These are phyloP conservation scores for Tephrocybe rancida DNA, from an alignment of 768 basidiomycete species.

Conservation along the genomic window DNA sequence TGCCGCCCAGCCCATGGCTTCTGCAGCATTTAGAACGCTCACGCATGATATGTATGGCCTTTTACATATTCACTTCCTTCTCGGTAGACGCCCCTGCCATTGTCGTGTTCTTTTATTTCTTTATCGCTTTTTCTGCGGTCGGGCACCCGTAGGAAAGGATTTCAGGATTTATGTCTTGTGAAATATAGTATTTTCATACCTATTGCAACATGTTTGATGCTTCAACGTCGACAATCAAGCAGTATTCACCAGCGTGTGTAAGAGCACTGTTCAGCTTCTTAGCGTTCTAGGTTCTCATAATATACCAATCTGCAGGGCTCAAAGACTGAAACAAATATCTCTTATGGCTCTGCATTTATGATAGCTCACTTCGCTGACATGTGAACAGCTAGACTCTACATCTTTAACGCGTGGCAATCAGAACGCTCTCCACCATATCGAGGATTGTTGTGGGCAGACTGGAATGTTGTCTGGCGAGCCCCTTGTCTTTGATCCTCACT, in stretches of 20 bases:
- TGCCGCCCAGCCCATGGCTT: slow-evolving; percentile 15
- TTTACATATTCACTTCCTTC: slow-evolving; percentile 37
- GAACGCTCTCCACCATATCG: no score
- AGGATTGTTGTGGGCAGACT: no score
- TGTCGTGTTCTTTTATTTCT: slow-evolving; percentile 13
- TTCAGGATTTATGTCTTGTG: slow-evolving; percentile 20
- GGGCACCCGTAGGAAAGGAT: slow-evolving; percentile 16
- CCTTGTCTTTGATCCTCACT: no score
- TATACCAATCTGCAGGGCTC: slow-evolving; percentile 3
- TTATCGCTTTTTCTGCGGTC: slow-evolving; percentile 15
- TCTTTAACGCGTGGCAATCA: no score
- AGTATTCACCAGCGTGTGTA: background rate
- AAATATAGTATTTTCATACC: slow-evolving; percentile 21
- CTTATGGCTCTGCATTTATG: background rate
- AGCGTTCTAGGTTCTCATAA: slow-evolving; percentile 4
- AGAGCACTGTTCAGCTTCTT: slow-evolving; percentile 1
- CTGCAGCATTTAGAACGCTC: slow-evolving; percentile 21
- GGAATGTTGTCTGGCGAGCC: no score
- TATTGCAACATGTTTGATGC: background rate
- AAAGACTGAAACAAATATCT: background rate
- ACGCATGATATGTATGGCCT: slow-evolving; percentile 34
- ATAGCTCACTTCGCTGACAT: no score
- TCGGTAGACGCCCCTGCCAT: slow-evolving; percentile 31
- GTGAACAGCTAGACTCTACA: no score
- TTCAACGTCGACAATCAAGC: background rate